Evolutionary conservation across 306 rosid species (phyloP).

Genomic region (Myrica gale): DNA sequence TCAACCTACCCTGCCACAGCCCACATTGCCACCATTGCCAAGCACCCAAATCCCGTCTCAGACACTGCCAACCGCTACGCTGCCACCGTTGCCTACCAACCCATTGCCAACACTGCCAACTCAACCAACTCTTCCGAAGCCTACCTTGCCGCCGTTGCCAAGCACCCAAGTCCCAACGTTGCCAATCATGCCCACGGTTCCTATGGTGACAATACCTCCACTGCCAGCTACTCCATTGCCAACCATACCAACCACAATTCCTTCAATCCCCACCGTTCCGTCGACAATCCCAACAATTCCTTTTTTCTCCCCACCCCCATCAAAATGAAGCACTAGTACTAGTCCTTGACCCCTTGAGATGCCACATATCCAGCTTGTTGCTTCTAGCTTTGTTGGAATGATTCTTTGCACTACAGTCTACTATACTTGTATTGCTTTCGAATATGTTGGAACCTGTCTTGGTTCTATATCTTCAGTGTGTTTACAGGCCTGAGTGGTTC

Average conservation of each 20-base stretch:
- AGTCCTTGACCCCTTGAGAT: not conserved
- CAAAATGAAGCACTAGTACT: slow-evolving; percentile 21
- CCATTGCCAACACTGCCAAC: slow-evolving; percentile 25
- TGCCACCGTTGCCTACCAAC: slow-evolving; percentile 20
- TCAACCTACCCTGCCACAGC: slow-evolving; percentile 20
- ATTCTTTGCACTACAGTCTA: no score
- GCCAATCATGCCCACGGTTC: slow-evolving; percentile 23
- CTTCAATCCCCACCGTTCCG: not conserved
- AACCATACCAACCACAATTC: slow-evolving; percentile 7
- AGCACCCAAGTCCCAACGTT: no score
- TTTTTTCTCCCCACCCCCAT: slow-evolving; percentile 18
- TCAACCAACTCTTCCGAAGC: slow-evolving; percentile 13
- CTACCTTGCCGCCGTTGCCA: slow-evolving; percentile 15
- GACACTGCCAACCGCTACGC: slow-evolving; percentile 5
- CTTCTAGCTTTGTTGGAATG: no score
- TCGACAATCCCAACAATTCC: slow-evolving; percentile 21
- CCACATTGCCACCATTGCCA: slow-evolving; percentile 21
- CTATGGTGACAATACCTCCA: slow-evolving; percentile 22
- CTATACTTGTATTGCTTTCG: not conserved
- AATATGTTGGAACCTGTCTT: not conserved
- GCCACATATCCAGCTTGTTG: not conserved
- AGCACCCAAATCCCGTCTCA: slow-evolving; percentile 22
- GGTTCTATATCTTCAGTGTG: not conserved
- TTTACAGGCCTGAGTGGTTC: not conserved
- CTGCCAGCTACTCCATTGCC: slow-evolving; percentile 18